Base-by-base conservation (phyloP, 1,284 basidiomycete genomes). In the Xanthoconium separans region DNA sequence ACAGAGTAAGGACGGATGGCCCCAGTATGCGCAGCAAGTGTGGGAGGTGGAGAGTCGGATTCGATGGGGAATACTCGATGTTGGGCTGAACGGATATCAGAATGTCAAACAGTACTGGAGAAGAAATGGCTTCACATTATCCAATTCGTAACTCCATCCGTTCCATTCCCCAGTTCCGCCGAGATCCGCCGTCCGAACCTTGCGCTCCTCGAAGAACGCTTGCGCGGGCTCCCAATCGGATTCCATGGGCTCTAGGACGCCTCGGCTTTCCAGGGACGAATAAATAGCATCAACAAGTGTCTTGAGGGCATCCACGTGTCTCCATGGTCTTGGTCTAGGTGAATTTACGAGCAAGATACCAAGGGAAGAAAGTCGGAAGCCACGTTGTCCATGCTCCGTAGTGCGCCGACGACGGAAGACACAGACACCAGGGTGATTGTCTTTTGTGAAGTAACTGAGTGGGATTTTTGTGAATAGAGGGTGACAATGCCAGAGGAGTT, bases 341-440 rank as follows among this genome's bases (percentile, higher is more conserved):
- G 85, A 84, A 54, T 77, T 81, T 11, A 81, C 83, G 29, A 91
- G 77, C 1, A 91, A 73, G 36, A 92, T 78, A n/a, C 88, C 89
- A 0, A 91, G 73, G 2, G 89, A 89, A 2, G 85, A 85, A 16
- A 92, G 80, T 34, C 85, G 82, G 65, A 87, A 89, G 6, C 89
- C 90, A 44, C 90, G 81, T 58, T 89, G 87, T 2, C 86, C 87
- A 31, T 81, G 71, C 60, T 88, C 85, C 10, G 80, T 68, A 1
- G 89, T 89, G 56, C 77, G 77, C 18, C 86, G 79, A 3, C 87
- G 75, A 24, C 81, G 77, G 63, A 89, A 91, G 27, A 91, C 73
- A 61, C 84, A 87, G 30, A 91, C 81, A 6, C 88, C 89, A 7
- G 81, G 79, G 53, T 85, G 79, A n/a, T 71, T 75, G 53, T 81